Conservation (phyloP, 2,329 filamentous ascomycete species). For the Microdochium nivale region DNA sequence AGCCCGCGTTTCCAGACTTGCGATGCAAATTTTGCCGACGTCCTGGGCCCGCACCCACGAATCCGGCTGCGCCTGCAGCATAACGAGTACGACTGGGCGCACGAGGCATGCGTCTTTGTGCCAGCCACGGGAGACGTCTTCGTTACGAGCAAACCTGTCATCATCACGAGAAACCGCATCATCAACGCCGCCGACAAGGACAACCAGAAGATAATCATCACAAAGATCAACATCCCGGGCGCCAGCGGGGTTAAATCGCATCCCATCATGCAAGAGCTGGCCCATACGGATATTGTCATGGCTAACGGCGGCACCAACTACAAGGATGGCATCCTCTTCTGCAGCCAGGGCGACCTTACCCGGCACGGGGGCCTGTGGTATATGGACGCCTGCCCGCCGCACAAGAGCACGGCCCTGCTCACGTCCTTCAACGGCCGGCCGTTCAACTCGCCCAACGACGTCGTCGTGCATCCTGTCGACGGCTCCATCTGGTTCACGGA, state of each 20-base stretch:
- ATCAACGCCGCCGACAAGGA: slow-evolving; percentile 7
- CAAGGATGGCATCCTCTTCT: slow-evolving; percentile 27
- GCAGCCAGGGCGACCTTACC: slow-evolving; percentile 25
- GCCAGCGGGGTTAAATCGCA: no score
- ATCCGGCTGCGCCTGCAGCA: slow-evolving; percentile 28
- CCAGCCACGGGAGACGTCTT: slow-evolving; percentile 17
- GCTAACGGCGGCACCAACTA: slow-evolving; percentile 42
- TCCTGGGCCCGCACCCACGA: slow-evolving; percentile 24
- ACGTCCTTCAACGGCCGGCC: slow-evolving; percentile 31
- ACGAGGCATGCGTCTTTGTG: slow-evolving; percentile 34
- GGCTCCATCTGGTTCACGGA: slow-evolving; percentile 42
- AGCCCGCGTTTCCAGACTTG: not conserved
- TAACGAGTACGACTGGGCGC: slow-evolving; percentile 33
- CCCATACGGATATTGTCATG: slow-evolving; percentile 26
- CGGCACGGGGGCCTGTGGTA: slow-evolving; percentile 19
- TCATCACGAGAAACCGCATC: slow-evolving; percentile 24
- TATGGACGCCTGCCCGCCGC: slow-evolving; percentile 23
- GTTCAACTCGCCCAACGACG: slow-evolving; percentile 42
- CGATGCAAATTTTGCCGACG: slow-evolving; percentile 1
- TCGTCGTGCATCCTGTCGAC: slow-evolving; percentile 28
- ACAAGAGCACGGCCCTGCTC: slow-evolving; percentile 19
- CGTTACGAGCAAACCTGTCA: slow-evolving; percentile 24
- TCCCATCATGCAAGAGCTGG: slow-evolving; percentile 23
- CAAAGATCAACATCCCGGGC: slow-evolving; percentile 12
- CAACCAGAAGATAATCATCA: slow-evolving; percentile 19